Base-by-base conservation (phyloP, 805 yeast species). In the Torulaspora franciscae region DNA sequence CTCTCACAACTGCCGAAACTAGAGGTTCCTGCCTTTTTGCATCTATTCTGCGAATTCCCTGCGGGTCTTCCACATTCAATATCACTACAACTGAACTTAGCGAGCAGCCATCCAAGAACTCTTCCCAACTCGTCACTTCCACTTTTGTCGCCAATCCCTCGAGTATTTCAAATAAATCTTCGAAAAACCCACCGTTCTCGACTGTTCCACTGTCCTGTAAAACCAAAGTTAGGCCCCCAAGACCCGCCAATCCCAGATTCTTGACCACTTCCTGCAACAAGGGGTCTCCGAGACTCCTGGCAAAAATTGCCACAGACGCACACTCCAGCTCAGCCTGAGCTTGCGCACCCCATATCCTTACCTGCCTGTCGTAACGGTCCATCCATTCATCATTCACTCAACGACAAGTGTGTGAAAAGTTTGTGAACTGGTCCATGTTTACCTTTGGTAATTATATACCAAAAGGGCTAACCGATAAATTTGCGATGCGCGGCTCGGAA, bases 321-420 rank as follows among this genome's bases (percentile, higher is more conserved):
- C 59, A 56, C 26, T 77, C 77, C 13, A 91, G 69, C 6, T 71
- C 68, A 3, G 62, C 47, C 57, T 91, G 99, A 3, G 97, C 99
- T 8, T 73, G 63, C 0, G 74, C 57, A 1, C 86, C 89, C 98
- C 98, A 91, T 11, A 91, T 67, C 29, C 97, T 75, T 47, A 91
- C 67, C 60, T 91, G 98, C 30, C 99, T 74, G 63, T 90, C 96
- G 59, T 86, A 89, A 49, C 80, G 80, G 39, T 71, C 70, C 55
- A 57, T 58, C 70, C 55, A 57, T 58, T n/a, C 41, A 38, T 36
- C 13, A 26, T 22, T 13, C 32, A 7, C n/a, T 19, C 8, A 26
- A 11, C n/a, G 14, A 23, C 9, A 7, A 26, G 19, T 19, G n/a
- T 19, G 22, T 19, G 22, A 19, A 14, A 7, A 3, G 33, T 13